These are phyloP conservation scores for Mortierella hygrophila DNA, from an alignment of 192 early-diverging fungal species.

Conservation along the genomic window DNA sequence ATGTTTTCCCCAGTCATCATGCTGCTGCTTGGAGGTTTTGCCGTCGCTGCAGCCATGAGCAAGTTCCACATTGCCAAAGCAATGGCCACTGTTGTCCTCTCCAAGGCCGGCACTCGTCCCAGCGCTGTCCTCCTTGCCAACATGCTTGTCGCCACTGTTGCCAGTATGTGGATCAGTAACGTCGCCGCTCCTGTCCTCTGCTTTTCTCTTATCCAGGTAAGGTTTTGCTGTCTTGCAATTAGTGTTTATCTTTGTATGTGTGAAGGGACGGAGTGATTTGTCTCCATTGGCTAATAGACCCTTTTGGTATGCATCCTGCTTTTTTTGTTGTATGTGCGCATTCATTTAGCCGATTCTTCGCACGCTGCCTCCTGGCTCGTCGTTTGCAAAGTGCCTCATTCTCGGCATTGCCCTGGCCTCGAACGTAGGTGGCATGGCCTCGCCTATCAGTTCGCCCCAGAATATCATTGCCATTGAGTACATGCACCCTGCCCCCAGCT, in stretches of 20 bases:
- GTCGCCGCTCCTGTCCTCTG: slow-evolving; percentile 98
- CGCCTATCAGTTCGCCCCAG: slow-evolving; percentile 97
- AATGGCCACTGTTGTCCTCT: slow-evolving; percentile 88
- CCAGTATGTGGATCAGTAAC: slow-evolving; percentile 99
- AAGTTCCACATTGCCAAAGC: slow-evolving; percentile 96
- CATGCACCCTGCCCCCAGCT: slow-evolving; percentile 90
- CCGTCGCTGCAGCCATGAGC: slow-evolving; percentile 93
- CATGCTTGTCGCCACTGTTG: slow-evolving; percentile 97
- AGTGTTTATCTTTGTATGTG: background rate
- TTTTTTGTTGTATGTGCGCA: slow-evolving; percentile 80
- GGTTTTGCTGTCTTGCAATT: background rate
- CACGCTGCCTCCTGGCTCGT: slow-evolving; percentile 82
- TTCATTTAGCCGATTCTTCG: slow-evolving; percentile 85
- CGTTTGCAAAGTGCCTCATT: slow-evolving; percentile 89
- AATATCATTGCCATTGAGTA: slow-evolving; percentile 96
- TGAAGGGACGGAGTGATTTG: background rate
- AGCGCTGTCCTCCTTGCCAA: slow-evolving; percentile 88
- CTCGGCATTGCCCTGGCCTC: slow-evolving; percentile 97
- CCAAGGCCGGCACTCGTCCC: slow-evolving; percentile 90
- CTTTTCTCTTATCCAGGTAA: slow-evolving; percentile 89
- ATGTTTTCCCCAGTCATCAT: slow-evolving; percentile 98
- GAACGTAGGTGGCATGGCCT: slow-evolving; percentile 98
- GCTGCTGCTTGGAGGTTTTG: slow-evolving; percentile 95
- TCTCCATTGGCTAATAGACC: background rate
- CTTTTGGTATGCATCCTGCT: slow-evolving; percentile 64